Evolutionary conservation across 768 basidiomycete genomes (phyloP), one percentile per base, ranked within the genome.

Genomic region (Lepiota subincarnata): DNA sequence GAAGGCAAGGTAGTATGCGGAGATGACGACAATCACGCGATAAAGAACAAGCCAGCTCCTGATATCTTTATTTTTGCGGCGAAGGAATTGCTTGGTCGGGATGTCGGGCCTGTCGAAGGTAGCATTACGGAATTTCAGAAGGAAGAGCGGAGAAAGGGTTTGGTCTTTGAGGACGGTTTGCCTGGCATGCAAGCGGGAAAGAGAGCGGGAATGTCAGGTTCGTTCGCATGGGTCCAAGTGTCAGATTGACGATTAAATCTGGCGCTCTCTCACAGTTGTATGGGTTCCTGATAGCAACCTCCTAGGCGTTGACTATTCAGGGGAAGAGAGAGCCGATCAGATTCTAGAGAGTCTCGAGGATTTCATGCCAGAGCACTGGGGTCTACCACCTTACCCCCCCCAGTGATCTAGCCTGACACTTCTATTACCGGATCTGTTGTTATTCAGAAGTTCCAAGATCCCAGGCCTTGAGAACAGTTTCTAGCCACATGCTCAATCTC

Each of bases 181-280:
- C 80, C 80, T 0, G 92, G 92, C 0, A 73, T 94, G 58, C 81
- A 86, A 58, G 89, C 90, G 6, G 92, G 84, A 3, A 88, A 87
- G 63, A 75, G 87, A 53, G 91, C 91, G 2, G 90, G 89, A 10
- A 93, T 94, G 92, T 78, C 83, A 53, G 90, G 92, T 92, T 51
- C 35, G 78, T 58, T 14, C 38, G 31, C 39, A 46, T 38, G 24
- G 20, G 10, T 43, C 8, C 16, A 12, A 16, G 48, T 37, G 34
- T 35, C 22, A 55, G 16, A 41, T 43, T 34, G 28, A n/a, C 46
- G 14, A 46, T 39, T 47, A 44, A 22, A 46, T 53, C 39, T 52
- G 34, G 37, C 40, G 34, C 34, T 43, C 19, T 38, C 40, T 55
- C 39, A 28, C 59, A 92, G 91, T 92, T 28, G 74, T 91, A 2